These are phyloP conservation scores for Botrytis elliptica DNA, from an alignment of 2,329 filamentous ascomycete genomes.

Conservation along the genomic window DNA sequence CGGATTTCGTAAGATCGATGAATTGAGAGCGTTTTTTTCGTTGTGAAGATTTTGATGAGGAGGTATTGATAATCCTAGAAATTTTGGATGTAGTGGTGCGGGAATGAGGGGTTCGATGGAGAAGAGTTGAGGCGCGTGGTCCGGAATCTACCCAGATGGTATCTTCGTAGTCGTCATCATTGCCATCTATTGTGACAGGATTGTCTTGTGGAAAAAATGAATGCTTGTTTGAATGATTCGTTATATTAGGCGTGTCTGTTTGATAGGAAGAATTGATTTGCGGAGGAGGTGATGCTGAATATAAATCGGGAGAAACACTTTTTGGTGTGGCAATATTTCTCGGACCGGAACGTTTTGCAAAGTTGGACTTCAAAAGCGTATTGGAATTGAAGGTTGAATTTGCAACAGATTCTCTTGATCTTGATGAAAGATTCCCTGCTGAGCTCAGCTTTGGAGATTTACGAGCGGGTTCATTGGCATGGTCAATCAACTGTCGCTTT, in stretches of 20 bases:
- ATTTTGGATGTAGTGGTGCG: background rate
- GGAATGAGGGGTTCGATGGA: background rate
- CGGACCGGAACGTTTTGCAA: no score
- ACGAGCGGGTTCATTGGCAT: background rate
- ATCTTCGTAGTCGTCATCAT: background rate
- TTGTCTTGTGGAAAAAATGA: background rate
- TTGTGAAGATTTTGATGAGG: background rate
- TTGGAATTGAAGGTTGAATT: background rate
- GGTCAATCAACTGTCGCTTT: background rate
- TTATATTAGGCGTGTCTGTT: background rate
- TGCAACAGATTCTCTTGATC: background rate
- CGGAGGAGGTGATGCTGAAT: background rate
- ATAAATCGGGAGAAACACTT: background rate
- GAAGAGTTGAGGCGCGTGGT: background rate
- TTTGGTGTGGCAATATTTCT: background rate
- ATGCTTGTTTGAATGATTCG: background rate
- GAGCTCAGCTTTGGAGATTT: conserved; percentile 8
- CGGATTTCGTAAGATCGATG: background rate
- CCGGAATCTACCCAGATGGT: background rate
- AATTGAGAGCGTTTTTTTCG: background rate
- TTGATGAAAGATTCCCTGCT: background rate
- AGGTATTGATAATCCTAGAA: background rate
- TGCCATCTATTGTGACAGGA: background rate
- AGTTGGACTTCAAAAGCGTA: background rate
- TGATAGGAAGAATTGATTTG: background rate